These are phyloP conservation scores for Rhazya stricta DNA, from an alignment of 257 asterid species.

Conservation along the genomic window DNA sequence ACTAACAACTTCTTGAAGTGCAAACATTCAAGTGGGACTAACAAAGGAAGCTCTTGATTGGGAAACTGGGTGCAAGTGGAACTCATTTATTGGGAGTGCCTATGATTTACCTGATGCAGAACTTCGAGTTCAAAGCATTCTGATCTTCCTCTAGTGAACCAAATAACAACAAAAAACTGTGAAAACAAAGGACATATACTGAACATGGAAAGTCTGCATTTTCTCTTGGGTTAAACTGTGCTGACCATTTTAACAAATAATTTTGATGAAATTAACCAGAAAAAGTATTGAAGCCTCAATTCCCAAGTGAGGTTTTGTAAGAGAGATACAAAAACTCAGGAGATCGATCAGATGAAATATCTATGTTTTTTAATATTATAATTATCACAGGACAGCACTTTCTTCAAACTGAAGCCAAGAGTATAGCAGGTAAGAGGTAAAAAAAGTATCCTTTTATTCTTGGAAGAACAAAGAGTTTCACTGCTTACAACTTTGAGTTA, in stretches of 20 bases:
- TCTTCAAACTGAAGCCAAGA: neutral
- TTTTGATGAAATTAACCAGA: neutral
- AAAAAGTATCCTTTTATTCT: neutral
- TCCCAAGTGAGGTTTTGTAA: neutral
- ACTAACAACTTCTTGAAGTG: neutral
- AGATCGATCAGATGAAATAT: neutral
- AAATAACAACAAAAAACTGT: neutral
- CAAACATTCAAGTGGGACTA: neutral
- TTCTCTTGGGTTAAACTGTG: neutral
- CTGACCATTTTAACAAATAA: neutral
- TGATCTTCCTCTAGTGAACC: neutral
- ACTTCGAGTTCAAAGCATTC: neutral
- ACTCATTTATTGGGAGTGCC: neutral
- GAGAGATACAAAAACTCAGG: neutral
- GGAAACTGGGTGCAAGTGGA: neutral
- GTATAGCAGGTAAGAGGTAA: neutral
- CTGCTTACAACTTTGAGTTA: neutral
- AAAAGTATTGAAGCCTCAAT: neutral
- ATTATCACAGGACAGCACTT: neutral
- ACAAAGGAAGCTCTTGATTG: neutral
- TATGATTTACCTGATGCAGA: neutral
- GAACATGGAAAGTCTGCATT: neutral
- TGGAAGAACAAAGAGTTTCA: neutral
- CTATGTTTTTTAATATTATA: neutral
- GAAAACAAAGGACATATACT: neutral